Conservation (phyloP, 169 alveolate genomes). For the Plasmodium yoelii region DNA sequence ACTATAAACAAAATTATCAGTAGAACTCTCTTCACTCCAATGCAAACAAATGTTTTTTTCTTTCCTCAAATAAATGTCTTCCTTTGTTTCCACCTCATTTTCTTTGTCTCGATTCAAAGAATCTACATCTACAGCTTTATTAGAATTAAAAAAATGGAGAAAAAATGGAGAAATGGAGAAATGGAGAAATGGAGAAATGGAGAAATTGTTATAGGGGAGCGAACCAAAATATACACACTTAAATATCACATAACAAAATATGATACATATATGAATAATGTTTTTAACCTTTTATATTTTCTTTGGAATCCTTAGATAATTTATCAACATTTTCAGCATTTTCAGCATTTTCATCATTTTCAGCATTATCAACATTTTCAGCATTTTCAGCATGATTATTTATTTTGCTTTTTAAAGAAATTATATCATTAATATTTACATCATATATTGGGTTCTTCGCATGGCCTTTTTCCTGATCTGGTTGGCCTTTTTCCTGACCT, state of each 20-base stretch:
- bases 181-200: too few relatives aligned
- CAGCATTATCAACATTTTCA: neutral
- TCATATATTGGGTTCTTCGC: conserved; percentile 4
- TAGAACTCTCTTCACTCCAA: conserved; percentile 13
- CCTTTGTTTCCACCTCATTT: neutral
- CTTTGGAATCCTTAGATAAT: too few relatives aligned
- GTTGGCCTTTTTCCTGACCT: neutral
- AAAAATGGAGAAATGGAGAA: too few relatives aligned
- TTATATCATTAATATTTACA: conserved; percentile 16
- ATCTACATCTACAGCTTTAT: neutral
- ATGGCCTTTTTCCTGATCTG: neutral
- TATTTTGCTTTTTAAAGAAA: neutral
- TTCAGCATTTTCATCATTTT: neutral
- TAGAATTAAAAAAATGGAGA: too few relatives aligned
- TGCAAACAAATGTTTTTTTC: conserved; percentile 25
- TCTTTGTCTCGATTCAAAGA: neutral
- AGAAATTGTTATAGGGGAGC: too few relatives aligned
- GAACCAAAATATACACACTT: too few relatives aligned
- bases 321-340: too few relatives aligned
- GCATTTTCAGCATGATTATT: neutral
- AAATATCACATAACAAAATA: too few relatives aligned
- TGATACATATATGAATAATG: too few relatives aligned
- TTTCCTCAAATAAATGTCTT: neutral
- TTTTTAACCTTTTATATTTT: too few relatives aligned
- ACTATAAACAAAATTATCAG: neutral